Evolutionary conservation across 129 eudicot species (phyloP), one percentile per base, ranked within the genome.

Genomic region (Helichrysum umbraculigerum): DNA sequence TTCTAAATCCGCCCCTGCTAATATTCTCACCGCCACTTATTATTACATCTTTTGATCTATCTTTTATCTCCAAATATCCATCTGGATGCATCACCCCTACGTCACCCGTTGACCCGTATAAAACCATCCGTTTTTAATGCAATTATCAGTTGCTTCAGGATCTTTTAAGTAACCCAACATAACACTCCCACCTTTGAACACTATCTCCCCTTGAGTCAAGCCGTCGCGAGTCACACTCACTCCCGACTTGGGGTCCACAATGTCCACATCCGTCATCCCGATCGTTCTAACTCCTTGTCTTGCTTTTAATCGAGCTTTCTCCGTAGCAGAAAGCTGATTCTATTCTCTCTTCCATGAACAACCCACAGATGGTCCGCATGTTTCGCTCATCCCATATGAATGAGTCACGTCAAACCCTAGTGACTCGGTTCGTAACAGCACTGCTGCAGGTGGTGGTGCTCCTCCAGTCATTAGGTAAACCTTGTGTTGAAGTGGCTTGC

Each of bases 131-230:
- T 90, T 80, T 61, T 76, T 82, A 80, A 92, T 83, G 21, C 81
- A 77, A 50, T 83, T 85, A 0, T 84, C 58, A 3, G 98, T 88
- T 9, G 81, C 84, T 12, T 81, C 89, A 0, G 96, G 92, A 70
- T 92, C 96, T 28, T 92, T 92, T 0, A 92, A 71, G 76, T 92
- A 92, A 30, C 98, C 98, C 50, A 90, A 25, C 96, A 90, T 90
- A 9, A 92, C 5, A 42, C 84, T 68, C 25, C 78, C 96, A 1
- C 98, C 98, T 12, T 83, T 37, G 10, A 92, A 71, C 1, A 92
- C 98, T 7, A 92, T 71, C 61, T 90, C 98, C 0, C 98, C 98
- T 3, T 81, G 67, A 42, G 88, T 81, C 61, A 62, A 42, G 42
- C 96, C 96, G 52, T 92, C 92, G 1, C 90, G 71, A 1, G 73